Conservation (phyloP, 306 rosid genomes). For the Carpinus viminea region DNA sequence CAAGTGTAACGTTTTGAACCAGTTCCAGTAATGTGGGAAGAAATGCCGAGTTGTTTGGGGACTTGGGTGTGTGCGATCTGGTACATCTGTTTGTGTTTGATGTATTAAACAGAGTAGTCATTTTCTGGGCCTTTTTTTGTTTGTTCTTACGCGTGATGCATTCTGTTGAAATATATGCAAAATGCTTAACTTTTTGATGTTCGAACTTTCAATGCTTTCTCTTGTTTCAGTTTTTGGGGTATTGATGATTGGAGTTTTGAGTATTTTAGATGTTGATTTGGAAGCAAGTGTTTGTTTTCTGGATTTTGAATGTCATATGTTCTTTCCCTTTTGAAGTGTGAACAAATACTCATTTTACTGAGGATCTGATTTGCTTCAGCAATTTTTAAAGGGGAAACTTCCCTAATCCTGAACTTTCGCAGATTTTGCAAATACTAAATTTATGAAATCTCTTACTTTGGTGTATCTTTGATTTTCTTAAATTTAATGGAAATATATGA, state of each 20-base stretch:
- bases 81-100: background rate
- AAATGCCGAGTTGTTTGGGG: background rate
- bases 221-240: background rate
- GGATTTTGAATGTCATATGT: background rate
- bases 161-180: background rate
- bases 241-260: background rate
- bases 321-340: background rate
- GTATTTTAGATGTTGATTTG: background rate
- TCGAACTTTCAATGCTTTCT: background rate
- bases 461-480: no score
- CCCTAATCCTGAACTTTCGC: no score
- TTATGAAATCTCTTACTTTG: no score
- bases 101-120: background rate
- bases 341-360: background rate
- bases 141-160: background rate
- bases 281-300: background rate
- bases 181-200: background rate
- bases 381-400: no score
- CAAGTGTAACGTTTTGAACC: background rate
- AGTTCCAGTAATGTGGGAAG: background rate
- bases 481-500: no score
- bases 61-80: background rate
- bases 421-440: no score
- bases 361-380: background rate
- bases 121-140: background rate